Base-by-base conservation (phyloP, 345 rosid genomes). In the Eucalyptus rudis region DNA sequence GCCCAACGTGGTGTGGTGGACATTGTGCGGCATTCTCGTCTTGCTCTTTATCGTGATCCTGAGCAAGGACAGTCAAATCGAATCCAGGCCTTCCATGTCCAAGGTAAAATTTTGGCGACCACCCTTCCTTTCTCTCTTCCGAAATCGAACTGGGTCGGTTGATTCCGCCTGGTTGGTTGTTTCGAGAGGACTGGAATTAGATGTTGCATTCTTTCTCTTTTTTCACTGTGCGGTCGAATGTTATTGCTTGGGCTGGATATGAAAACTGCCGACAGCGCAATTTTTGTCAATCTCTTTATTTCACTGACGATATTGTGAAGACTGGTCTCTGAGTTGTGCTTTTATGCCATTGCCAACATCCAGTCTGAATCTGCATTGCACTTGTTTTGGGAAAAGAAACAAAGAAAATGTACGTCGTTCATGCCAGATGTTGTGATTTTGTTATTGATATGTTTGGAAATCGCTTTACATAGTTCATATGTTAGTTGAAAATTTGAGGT, bases 1-100 rank as follows among this genome's bases (percentile, higher is more conserved):
- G 89, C 93, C 98, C 27, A 95, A 92, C 90, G 94, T 92, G 68
- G 95, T 95, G 24, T 96, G 99, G 98, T 94, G 94, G 96, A 89
- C 95, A 15, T 88, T 95, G 54, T 94, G 91, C 88, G 96, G 95
- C 50, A 87, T 94, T 56, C 64, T 91, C 22, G 94, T 95, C 12
- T 86, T 97, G 91, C 88, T 96, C 43, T 94, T 97, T 90, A 92
- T 97, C 68, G 90, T 95, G 56, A 90, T 94, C 88, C 91, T 95
- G 87, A 93, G 92, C 87, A 96, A 93, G 87, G 94, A 93, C 88
- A 87, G 92, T 89, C 94, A 92, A 45, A 93, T 94, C 90, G 97
- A 96, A 92, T 92, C 97, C 79, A 92, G 92, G 88, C 94, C 94
- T 52, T 68, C 94, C 71, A 86, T 89, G 86, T 87, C 90, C 47